Evolutionary conservation across 768 basidiomycete genomes (phyloP).

Genomic region (Tephrocybe rancida): DNA sequence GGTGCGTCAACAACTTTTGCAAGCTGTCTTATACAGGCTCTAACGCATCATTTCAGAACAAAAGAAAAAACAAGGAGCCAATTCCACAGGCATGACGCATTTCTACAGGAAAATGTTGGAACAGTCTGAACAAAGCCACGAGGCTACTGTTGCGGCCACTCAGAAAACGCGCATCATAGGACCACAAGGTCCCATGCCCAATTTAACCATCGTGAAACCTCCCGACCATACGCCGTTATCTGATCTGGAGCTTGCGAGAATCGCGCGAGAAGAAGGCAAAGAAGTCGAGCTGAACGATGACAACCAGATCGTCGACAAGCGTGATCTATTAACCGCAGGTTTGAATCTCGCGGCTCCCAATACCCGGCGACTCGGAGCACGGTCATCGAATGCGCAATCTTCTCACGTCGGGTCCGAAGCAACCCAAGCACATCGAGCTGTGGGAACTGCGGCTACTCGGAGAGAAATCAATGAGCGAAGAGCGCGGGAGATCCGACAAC

Average conservation of each 20-base stretch:
- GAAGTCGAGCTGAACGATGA: constrained; percentile 95
- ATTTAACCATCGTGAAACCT: constrained; percentile 79
- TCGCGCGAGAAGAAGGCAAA: constrained; percentile 76
- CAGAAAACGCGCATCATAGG: constrained; percentile 57
- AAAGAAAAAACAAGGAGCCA: constrained; percentile 59
- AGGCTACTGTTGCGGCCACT: constrained; percentile 83
- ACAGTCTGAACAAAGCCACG: constrained; percentile 80
- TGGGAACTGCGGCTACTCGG: constrained; percentile 78
- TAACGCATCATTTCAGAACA: constrained; percentile 42
- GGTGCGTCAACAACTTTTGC: constrained; percentile 51
- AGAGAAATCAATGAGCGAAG: constrained; percentile 86
- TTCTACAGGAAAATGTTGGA: constrained; percentile 82
- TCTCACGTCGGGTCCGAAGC: constrained; percentile 27
- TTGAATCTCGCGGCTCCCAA: constrained; percentile 87
- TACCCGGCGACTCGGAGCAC: constrained; percentile 67
- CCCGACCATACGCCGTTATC: constrained; percentile 61
- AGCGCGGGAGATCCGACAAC: constrained; percentile 71
- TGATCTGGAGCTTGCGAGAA: constrained; percentile 72
- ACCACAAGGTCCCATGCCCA: constrained; percentile 62
- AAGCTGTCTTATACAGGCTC: not conserved
- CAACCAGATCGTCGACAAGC: constrained; percentile 95
- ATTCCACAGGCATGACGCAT: constrained; percentile 78
- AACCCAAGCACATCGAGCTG: constrained; percentile 67
- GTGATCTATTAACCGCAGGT: constrained; percentile 88
- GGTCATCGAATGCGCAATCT: constrained; percentile 27